A percentile compares a stretch with the other conserved stretches of the same genome.
These are phyloP conservation scores for Lactarius hengduanensis DNA, from an alignment of 768 basidiomycete genomes.

Conservation along the genomic window DNA sequence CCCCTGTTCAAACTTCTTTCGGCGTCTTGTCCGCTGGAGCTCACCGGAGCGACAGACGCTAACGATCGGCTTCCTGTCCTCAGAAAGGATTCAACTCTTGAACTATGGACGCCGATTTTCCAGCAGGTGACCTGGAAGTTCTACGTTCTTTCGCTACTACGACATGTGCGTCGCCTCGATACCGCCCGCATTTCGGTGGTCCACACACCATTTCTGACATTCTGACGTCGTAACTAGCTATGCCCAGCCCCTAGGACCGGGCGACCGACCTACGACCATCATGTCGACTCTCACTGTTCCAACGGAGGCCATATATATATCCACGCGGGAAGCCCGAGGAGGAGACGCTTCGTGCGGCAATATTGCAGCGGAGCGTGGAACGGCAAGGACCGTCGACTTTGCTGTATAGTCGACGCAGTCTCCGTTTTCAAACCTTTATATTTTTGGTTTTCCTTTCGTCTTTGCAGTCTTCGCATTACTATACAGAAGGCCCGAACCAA, in stretches of 20 bases:
- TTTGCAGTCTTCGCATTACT: neutral
- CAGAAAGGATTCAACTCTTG: conserved; percentile 2
- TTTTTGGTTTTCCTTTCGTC: neutral
- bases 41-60: neutral
- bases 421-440: too few species aligned
- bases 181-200: neutral
- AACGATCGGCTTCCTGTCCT: neutral
- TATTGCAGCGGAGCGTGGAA: too few species aligned
- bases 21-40: neutral
- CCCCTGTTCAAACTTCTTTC: neutral
- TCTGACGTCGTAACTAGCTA: conserved; percentile 9
- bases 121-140: conserved; percentile 11
- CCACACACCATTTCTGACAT: neutral
- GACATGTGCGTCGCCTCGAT: conserved; percentile 3
- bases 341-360: neutral
- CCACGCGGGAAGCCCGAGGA: neutral
- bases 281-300: conserved; percentile 13
- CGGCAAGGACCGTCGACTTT: neutral
- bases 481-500: neutral
- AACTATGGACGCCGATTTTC: neutral
- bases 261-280: neutral
- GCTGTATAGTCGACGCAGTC: neutral
- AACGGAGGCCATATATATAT: neutral
- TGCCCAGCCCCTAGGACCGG: neutral
- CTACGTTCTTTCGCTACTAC: conserved; percentile 18